Base-by-base conservation (phyloP, 75 land plant species). In the Larix kaempferi region DNA sequence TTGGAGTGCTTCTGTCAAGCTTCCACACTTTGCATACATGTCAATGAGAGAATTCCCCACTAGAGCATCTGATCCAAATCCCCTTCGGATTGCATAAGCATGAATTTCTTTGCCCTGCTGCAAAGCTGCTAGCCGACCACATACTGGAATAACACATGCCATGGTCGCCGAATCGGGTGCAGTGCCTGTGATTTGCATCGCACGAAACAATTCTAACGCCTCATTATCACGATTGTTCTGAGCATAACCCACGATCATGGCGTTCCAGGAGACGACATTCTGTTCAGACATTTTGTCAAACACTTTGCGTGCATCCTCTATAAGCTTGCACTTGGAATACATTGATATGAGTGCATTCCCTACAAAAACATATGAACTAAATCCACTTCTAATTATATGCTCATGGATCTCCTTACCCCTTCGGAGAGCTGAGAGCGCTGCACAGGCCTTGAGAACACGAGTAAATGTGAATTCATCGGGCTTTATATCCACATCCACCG, bases 261-360 rank as follows among this genome's bases (percentile, higher is more conserved):
- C 84, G 78, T 92, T 92, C 96, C 96, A 94, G 37, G 95, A 86
- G 17, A 92, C 88, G 2, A 83, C 59, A 76, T 94, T 92, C 71
- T 80, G 81, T 25, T 83, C 77, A 19, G 82, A 78, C 84, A 93
- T 84, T 12, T 74, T 59, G 21, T 84, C 82, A 76, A 93, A 93
- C 74, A 89, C 59, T 75, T 79, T 59, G 6, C 87, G 61, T 14
- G 88, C 88, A 55, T 64, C 49, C 1, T 66, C 23, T n/a, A 86
- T 26, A 35, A 60, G 58, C 6, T 83, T 87, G 12, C 75, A 73
- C 5, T 86, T 79, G 0, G 88, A 81, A 77, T 93, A 93, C 73
- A 88, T 12, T 27, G 71, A 27, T 22, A 93, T 81, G 78, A 93
- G 73, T 0, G 96, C 78, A 76, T 87, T 93, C 12, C 59, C 82